phyloP scores from a whole-genome alignment of 2,329 filamentous ascomycete genomes.

The Tolypocladium paradoxum region DNA sequence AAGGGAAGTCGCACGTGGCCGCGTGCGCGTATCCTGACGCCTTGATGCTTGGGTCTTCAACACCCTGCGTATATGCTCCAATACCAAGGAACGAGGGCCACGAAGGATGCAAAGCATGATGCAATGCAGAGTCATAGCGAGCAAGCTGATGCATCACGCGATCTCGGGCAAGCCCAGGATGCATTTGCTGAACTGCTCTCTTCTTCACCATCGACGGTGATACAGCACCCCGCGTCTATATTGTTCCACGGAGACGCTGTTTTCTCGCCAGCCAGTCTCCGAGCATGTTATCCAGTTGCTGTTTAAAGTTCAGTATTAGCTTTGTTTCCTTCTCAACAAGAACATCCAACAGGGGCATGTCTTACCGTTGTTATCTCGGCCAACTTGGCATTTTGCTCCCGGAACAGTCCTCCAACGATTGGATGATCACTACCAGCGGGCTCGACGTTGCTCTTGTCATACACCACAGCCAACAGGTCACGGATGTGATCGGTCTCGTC shows the following conservation, averaged over 20 bases:
- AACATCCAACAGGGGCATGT: not conserved
- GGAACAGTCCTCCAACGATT: slow-evolving; percentile 68
- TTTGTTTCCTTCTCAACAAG: no score
- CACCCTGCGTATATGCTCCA: not conserved
- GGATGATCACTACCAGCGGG: slow-evolving; percentile 79
- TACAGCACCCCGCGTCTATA: slow-evolving; percentile 17
- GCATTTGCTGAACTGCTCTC: not conserved
- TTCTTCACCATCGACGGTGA: not conserved
- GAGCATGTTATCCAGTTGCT: slow-evolving; percentile 79
- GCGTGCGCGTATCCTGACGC: not conserved
- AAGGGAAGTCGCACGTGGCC: not conserved
- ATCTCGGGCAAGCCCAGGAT: not conserved
- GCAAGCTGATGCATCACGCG: not conserved
- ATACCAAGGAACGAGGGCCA: not conserved
- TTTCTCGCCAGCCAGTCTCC: slow-evolving; percentile 69
- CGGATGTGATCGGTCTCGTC: slow-evolving; percentile 82
- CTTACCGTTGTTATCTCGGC: slow-evolving; percentile 73
- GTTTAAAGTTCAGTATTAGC: slow-evolving; percentile 6
- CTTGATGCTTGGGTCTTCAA: not conserved
- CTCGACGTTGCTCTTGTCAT: slow-evolving; percentile 77
- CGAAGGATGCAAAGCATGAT: not conserved
- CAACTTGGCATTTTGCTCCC: slow-evolving; percentile 75
- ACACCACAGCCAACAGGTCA: slow-evolving; percentile 82
- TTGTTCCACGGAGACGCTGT: slow-evolving; percentile 45
- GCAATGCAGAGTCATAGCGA: not conserved